Evolutionary conservation across 2,329 filamentous ascomycete species (phyloP).

Genomic region (Microdochium paspali): DNA sequence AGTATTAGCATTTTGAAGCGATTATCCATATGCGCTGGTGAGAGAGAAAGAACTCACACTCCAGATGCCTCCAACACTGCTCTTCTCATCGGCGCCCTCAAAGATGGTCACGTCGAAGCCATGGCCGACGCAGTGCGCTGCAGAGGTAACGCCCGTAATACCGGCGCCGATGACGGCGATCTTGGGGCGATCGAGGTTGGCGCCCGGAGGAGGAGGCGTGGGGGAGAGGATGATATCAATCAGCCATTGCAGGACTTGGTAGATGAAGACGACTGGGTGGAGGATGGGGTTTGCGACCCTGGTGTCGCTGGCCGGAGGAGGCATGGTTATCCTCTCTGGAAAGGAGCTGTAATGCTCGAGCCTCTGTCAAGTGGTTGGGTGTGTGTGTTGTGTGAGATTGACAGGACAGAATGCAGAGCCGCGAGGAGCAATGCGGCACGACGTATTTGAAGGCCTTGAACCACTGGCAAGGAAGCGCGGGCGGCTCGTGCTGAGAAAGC

Average conservation of each 20-base stretch:
- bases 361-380: background rate
- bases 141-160: slow-evolving; percentile 67
- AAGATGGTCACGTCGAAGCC: slow-evolving; percentile 77
- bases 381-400: background rate
- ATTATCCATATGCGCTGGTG: too few relatives aligned
- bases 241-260: slow-evolving; percentile 56
- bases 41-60: slow-evolving; percentile 41
- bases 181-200: slow-evolving; percentile 49
- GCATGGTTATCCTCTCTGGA: slow-evolving; percentile 16
- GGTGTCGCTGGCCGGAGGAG: slow-evolving; percentile 12
- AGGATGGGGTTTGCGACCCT: slow-evolving; percentile 29
- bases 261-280: slow-evolving; percentile 52
- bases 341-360: too few relatives aligned
- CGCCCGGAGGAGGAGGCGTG: slow-evolving; percentile 50
- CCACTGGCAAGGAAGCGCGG: too few relatives aligned
- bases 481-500: too few relatives aligned
- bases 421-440: background rate
- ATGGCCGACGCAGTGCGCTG: slow-evolving; percentile 76
- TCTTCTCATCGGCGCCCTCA: slow-evolving; percentile 55
- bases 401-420: background rate
- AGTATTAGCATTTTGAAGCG: too few relatives aligned
- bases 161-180: slow-evolving; percentile 63
- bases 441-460: too few relatives aligned
- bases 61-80: slow-evolving; percentile 68
- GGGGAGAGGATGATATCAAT: slow-evolving; percentile 60